Conservation (phyloP, 768 basidiomycete genomes). For the Trichaptum fuscoviolaceum region DNA sequence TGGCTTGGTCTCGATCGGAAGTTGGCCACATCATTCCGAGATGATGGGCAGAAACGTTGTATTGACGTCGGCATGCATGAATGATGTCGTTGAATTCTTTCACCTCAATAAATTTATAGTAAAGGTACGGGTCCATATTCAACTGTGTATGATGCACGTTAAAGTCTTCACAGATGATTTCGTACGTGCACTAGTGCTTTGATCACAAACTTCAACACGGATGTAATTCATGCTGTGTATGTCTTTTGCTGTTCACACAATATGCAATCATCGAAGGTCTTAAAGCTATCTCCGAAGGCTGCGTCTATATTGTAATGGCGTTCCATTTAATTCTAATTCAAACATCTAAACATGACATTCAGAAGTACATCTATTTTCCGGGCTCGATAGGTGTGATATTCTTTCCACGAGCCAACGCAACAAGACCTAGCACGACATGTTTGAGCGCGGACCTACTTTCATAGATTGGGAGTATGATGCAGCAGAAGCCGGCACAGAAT, state of each 20-base stretch:
- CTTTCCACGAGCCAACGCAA: not conserved
- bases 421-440: not conserved
- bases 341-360: too few species aligned
- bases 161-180: too few species aligned
- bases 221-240: too few species aligned
- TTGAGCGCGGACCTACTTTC: conserved; percentile 9
- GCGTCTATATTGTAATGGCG: too few species aligned
- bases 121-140: not conserved
- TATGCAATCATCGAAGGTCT: too few species aligned
- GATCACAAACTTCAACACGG: too few species aligned
- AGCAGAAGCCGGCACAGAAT: conserved; percentile 9
- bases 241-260: too few species aligned
- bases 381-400: not conserved
- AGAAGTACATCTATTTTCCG: too few species aligned
- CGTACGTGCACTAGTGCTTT: too few species aligned
- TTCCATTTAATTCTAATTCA: too few species aligned
- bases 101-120: too few species aligned
- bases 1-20: conserved; percentile 73
- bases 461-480: conserved; percentile 8
- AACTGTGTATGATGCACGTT: not conserved
- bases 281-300: too few species aligned
- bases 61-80: not conserved
- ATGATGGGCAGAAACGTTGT: not conserved
- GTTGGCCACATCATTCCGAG: conserved; percentile 44
- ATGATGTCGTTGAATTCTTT: not conserved